Conservation (phyloP, 768 basidiomycete genomes). For the Hypsizygus marmoreus region DNA sequence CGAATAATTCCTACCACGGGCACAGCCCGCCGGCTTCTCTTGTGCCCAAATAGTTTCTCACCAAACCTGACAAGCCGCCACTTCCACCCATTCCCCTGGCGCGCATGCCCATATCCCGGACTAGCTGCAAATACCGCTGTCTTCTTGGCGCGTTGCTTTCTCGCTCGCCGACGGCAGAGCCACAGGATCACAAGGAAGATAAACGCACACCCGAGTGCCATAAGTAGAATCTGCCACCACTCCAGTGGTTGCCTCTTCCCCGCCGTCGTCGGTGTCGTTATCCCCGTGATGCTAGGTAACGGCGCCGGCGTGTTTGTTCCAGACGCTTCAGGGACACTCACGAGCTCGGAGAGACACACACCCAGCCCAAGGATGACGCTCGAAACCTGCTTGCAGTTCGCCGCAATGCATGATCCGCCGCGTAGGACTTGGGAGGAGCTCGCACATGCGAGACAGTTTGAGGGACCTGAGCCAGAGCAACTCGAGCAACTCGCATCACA, state of each 20-base stretch:
- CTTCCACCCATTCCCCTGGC: constrained; percentile 46
- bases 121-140: constrained; percentile 61
- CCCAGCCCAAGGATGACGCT: constrained; percentile 70
- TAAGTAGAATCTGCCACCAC: constrained; percentile 88
- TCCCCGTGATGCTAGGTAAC: constrained; percentile 58
- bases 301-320: constrained; percentile 47
- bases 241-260: constrained; percentile 42
- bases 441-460: constrained; percentile 58
- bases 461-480: constrained; percentile 58
- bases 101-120: constrained; percentile 38
- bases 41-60: constrained; percentile 59
- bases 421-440: constrained; percentile 49
- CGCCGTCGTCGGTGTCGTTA: constrained; percentile 46
- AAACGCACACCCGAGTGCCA: constrained; percentile 81
- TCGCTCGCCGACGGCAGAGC: constrained; percentile 67
- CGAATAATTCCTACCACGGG: constrained; percentile 7
- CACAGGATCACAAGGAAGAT: constrained; percentile 68
- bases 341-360: constrained; percentile 75
- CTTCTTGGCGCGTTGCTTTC: constrained; percentile 64
- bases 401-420: constrained; percentile 51
- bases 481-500: constrained; percentile 71
- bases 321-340: constrained; percentile 49
- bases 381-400: constrained; percentile 57
- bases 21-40: constrained; percentile 14
- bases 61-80: constrained; percentile 57